phyloP scores from a whole-genome alignment of 495 filamentous ascomycete species.

The Cercophora sp. region DNA sequence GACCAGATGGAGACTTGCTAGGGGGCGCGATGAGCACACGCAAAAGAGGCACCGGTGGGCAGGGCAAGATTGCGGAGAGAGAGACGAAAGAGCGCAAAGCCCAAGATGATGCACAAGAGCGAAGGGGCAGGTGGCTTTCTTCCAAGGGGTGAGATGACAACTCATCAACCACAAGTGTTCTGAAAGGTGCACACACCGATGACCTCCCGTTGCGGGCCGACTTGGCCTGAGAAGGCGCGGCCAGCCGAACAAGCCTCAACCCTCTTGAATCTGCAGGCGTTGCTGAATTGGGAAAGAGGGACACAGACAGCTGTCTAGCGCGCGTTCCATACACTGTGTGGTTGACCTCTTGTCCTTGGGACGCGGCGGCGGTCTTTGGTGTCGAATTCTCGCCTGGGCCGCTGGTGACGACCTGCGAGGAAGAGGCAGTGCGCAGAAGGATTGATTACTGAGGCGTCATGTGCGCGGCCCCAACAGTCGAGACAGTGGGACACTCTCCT shows the following conservation, averaged over 20 bases:
- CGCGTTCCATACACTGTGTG: no score
- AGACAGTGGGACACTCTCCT: background rate
- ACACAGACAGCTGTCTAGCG: no score
- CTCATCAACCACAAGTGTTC: no score
- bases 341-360: no score
- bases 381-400: no score
- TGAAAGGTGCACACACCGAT: no score
- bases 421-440: constrained; percentile 1
- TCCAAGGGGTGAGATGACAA: no score
- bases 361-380: no score
- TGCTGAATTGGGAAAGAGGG: no score
- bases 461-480: background rate
- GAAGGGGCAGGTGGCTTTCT: no score
- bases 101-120: background rate
- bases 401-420: no score
- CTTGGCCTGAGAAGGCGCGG: background rate
- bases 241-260: constrained; percentile 6
- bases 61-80: background rate
- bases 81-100: background rate
- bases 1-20: background rate
- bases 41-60: background rate
- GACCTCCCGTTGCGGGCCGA: constrained; percentile 7
- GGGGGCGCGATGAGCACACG: background rate
- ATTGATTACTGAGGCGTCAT: constrained; percentile 5
- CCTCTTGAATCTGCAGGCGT: constrained; percentile 9